Evolutionary conservation across 1,284 basidiomycete species (phyloP).

Genomic region (Austroboletus novae-zelandiae): DNA sequence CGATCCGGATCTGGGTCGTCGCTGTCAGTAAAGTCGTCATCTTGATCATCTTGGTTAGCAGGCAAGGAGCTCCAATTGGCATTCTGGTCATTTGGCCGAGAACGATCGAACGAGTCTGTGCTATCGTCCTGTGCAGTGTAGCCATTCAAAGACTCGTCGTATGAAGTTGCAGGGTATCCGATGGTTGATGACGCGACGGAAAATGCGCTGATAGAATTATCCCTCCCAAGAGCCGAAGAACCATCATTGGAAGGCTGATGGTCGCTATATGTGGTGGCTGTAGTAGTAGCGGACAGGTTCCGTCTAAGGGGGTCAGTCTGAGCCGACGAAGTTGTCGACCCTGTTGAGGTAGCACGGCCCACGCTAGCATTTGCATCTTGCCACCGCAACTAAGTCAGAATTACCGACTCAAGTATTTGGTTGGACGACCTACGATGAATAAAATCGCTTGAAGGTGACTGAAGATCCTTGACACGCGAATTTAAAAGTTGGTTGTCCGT

Average conservation of each 20-base stretch:
- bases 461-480: slow-evolving; percentile 24
- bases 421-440: slow-evolving; percentile 21
- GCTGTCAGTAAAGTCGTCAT: slow-evolving; percentile 60
- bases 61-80: slow-evolving; percentile 40
- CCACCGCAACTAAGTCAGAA: slow-evolving; percentile 9
- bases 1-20: slow-evolving; percentile 72
- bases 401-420: neutral
- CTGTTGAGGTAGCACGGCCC: slow-evolving; percentile 31
- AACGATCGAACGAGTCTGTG: slow-evolving; percentile 29
- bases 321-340: slow-evolving; percentile 32
- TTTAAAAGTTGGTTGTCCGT: slow-evolving; percentile 15
- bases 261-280: slow-evolving; percentile 26
- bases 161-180: slow-evolving; percentile 14
- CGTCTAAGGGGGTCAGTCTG: slow-evolving; percentile 25
- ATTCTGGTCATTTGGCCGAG: slow-evolving; percentile 22
- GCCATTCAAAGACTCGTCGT: slow-evolving; percentile 21
- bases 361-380: slow-evolving; percentile 19
- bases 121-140: slow-evolving; percentile 17
- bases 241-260: slow-evolving; percentile 14
- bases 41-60: slow-evolving; percentile 47
- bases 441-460: slow-evolving; percentile 23
- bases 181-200: slow-evolving; percentile 26
- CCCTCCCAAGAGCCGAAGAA: slow-evolving; percentile 13
- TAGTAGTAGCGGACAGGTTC: slow-evolving; percentile 27
- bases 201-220: slow-evolving; percentile 15